phyloP scores from a whole-genome alignment of 2,329 filamentous ascomycete genomes.

The Diaporthe nobilis region DNA sequence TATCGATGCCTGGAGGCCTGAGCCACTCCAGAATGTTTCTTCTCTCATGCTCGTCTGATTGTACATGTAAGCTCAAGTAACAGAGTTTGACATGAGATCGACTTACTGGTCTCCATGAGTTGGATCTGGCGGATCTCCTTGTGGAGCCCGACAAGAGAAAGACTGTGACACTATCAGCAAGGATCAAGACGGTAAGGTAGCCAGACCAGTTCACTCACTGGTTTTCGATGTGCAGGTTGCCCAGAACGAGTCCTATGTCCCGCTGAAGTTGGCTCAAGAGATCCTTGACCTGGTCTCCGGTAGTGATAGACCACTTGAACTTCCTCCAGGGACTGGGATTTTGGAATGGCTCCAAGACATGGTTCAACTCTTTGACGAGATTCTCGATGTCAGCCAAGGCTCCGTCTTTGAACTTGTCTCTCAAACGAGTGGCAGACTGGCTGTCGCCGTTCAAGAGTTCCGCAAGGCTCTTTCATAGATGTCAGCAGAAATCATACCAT shows the following conservation, averaged over 20 bases:
- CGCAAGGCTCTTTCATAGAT: not conserved
- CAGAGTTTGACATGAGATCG: accelerated
- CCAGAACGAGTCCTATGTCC: not conserved
- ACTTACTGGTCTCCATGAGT: not conserved
- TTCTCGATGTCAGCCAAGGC: not conserved
- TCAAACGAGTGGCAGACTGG: not conserved
- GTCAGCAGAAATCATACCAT: not conserved
- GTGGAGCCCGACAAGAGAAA: too few species aligned
- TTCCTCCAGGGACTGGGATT: not conserved
- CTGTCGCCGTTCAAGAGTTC: not conserved
- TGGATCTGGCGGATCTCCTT: not conserved
- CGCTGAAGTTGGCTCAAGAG: not conserved
- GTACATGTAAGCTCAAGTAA: not conserved
- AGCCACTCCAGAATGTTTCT: slow-evolving; percentile 21
- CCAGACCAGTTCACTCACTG: not conserved
- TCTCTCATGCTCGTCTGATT: not conserved
- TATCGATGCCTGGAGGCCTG: not conserved
- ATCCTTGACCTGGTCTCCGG: not conserved
- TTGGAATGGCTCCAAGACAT: not conserved
- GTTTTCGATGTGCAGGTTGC: not conserved
- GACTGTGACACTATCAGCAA: not conserved
- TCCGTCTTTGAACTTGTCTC: not conserved
- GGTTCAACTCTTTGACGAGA: not conserved
- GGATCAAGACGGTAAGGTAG: too few species aligned
- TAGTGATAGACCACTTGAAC: not conserved